phyloP scores from a whole-genome alignment of 1,139 yeast species.

The Hemisphaericaspora lyxosophila region DNA sequence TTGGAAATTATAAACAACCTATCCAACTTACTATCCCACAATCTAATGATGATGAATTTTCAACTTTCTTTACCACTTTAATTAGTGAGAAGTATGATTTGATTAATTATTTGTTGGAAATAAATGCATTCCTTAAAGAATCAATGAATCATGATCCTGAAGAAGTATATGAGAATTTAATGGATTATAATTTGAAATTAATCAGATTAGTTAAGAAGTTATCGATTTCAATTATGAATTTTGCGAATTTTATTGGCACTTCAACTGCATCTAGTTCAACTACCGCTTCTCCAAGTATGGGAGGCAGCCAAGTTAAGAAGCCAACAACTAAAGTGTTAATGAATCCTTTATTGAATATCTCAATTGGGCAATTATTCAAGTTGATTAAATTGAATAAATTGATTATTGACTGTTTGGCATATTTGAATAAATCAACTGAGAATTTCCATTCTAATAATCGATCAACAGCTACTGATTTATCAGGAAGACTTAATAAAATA shows the following conservation, averaged over 20 bases:
- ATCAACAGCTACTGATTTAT: constrained; percentile 20
- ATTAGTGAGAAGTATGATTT: constrained; percentile 22
- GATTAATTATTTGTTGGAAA: constrained; percentile 30
- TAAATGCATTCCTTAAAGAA: constrained; percentile 18
- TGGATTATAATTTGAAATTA: constrained; percentile 49
- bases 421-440: constrained; percentile 12
- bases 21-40: not conserved
- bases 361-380: constrained; percentile 35
- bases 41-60: constrained; percentile 6
- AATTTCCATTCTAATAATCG: constrained; percentile 1
- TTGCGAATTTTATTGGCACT: constrained; percentile 27
- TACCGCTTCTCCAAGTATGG: constrained; percentile 3
- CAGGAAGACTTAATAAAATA: constrained; percentile 32
- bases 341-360: constrained; percentile 37
- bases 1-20: constrained; percentile 5
- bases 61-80: constrained; percentile 10
- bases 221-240: constrained; percentile 36
- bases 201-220: constrained; percentile 44
- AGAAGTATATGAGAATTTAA: constrained; percentile 41
- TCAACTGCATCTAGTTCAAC: constrained; percentile 11
- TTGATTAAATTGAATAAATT: constrained; percentile 37
- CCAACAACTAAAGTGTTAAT: constrained; percentile 15
- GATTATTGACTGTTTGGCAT: constrained; percentile 32
- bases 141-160: constrained; percentile 23
- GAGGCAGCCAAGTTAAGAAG: constrained; percentile 3